Conservation (phyloP, 441 rosid species). For the Isatis lusitanica region DNA sequence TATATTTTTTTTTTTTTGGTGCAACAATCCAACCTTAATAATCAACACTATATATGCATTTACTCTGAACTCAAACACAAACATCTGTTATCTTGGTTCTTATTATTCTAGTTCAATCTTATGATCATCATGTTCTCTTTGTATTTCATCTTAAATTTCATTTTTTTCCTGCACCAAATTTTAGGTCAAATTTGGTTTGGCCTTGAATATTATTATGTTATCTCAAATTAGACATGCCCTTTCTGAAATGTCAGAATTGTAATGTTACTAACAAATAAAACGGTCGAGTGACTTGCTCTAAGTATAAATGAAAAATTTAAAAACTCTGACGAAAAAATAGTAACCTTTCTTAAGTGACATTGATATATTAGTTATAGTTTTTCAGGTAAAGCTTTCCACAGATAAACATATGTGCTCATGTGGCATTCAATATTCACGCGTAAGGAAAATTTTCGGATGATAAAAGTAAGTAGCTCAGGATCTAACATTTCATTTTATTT, state of each 20-base stretch:
- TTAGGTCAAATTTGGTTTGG: no score
- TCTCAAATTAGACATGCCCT: background rate
- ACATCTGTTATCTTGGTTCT: no score
- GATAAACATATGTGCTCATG: constrained; percentile 27
- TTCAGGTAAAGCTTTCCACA: constrained; percentile 5
- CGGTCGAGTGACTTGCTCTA: background rate
- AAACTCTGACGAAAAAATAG: background rate
- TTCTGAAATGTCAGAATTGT: background rate
- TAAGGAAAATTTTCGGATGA: constrained; percentile 8
- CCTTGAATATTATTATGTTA: background rate
- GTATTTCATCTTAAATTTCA: no score
- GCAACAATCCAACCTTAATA: no score
- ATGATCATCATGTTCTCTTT: no score
- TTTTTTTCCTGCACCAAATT: no score
- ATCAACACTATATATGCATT: no score
- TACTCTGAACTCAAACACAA: no score
- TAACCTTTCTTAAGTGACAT: background rate
- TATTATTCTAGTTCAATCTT: no score
- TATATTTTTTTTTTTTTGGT: no score
- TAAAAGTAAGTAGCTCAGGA: background rate
- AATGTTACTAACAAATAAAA: background rate
- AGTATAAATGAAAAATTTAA: background rate
- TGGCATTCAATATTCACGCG: constrained; percentile 25
- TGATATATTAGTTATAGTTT: background rate
- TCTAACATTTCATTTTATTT: constrained; percentile 19